A percentile compares a stretch with the other conserved stretches of the same genome.
phyloP scores from a whole-genome alignment of 257 asterid species.

The Solanum phureja region DNA sequence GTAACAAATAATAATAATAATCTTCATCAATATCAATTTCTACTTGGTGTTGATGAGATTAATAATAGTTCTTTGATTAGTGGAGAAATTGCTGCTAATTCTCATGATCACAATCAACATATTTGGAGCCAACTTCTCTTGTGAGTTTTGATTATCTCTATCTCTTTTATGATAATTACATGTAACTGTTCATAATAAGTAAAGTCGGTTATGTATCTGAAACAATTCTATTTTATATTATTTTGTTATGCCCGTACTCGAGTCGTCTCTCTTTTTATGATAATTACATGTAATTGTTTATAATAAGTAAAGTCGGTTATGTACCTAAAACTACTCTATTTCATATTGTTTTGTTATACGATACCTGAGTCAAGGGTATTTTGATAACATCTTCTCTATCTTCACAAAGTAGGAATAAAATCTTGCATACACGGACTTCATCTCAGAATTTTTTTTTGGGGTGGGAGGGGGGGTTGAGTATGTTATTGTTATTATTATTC shows the following conservation, averaged over 20 bases:
- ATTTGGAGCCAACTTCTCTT: constrained; percentile 11
- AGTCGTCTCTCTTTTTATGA: not conserved
- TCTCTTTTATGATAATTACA: not conserved
- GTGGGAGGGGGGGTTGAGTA: no score
- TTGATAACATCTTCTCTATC: no score
- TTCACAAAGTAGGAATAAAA: no score
- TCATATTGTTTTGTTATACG: not conserved
- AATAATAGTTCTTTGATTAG: not conserved
- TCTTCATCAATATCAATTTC: not conserved
- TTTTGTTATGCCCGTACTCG: not conserved
- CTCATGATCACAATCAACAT: not conserved
- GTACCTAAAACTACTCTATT: not conserved
- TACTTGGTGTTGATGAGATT: not conserved
- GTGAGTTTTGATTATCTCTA: not conserved
- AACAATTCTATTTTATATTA: not conserved
- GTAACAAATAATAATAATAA: not conserved
- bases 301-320: not conserved
- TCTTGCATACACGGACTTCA: no score
- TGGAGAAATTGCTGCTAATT: not conserved
- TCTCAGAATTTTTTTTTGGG: no score
- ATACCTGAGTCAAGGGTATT: not conserved
- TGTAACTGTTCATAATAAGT: not conserved
- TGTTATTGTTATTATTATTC: no score
- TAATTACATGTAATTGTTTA: not conserved
- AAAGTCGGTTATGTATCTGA: not conserved